phyloP scores from a whole-genome alignment of 73 alveolate species.

The Stentor coeruleus region DNA sequence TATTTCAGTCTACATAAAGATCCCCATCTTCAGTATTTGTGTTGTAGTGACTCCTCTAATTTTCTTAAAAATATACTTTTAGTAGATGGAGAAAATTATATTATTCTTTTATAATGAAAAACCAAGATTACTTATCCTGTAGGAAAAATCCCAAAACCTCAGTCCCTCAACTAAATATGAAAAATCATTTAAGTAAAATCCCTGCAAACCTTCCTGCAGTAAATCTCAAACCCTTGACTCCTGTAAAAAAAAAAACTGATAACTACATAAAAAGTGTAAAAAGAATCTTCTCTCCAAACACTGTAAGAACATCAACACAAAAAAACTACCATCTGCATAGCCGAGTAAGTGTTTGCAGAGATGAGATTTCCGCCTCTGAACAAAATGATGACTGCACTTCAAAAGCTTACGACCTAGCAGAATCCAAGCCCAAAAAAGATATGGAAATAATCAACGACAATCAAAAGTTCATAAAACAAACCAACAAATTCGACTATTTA shows the following conservation, averaged over 20 bases:
- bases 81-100: too few species aligned
- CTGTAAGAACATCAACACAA: neutral
- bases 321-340: neutral
- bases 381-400: neutral
- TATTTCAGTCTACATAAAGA: too few species aligned
- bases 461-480: neutral
- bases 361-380: neutral
- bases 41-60: too few species aligned
- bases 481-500: neutral
- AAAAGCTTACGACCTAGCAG: neutral
- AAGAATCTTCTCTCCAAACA: constrained; percentile 14
- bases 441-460: neutral
- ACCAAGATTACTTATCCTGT: too few species aligned
- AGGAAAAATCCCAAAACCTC: neutral
- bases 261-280: neutral
- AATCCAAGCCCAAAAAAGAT: neutral
- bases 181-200: too few species aligned
- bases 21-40: too few species aligned
- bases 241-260: neutral
- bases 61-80: too few species aligned
- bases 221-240: too few species aligned
- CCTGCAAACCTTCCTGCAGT: too few species aligned
- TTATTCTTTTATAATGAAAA: too few species aligned
- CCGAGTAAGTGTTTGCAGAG: neutral
- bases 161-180: neutral